phyloP scores from a whole-genome alignment of 2,329 filamentous ascomycete genomes.

The Metarhizium rileyi region DNA sequence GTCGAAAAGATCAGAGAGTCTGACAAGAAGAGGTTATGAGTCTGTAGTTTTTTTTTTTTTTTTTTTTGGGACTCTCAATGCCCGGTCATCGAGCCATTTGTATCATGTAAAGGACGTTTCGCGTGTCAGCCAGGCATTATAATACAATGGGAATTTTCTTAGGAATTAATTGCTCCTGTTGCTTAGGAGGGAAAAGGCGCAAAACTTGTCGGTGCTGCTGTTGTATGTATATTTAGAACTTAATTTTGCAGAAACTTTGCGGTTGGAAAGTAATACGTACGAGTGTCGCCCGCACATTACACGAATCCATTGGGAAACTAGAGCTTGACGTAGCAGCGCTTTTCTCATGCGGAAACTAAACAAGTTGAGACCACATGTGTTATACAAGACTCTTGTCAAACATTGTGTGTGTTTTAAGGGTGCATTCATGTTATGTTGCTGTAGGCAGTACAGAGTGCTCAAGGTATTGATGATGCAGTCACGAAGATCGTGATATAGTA shows the following conservation, averaged over 20 bases:
- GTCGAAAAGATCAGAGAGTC: slow-evolving; percentile 40
- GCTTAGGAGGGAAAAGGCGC: neutral
- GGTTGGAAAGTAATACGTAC: neutral
- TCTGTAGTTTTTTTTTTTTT: neutral
- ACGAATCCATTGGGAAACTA: neutral
- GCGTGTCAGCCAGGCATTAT: neutral
- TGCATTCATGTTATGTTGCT: neutral
- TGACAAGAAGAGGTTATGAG: slow-evolving; percentile 41
- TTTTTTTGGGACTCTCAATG: neutral
- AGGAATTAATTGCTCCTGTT: neutral
- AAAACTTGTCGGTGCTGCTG: neutral
- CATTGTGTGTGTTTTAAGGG: neutral
- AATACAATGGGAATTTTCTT: neutral
- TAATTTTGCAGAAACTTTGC: neutral
- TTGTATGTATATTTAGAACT: neutral
- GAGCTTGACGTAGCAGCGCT: neutral
- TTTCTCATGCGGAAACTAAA: neutral
- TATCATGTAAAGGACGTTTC: slow-evolving; percentile 16
- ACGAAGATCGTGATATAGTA: neutral
- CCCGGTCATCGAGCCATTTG: slow-evolving; percentile 12
- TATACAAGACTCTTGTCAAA: neutral
- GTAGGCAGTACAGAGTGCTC: neutral
- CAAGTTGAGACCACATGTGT: neutral
- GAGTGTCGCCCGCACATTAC: neutral
- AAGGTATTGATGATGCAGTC: neutral